phyloP scores from a whole-genome alignment of 2,329 filamentous ascomycete species.

The Verticillium klebahnii region DNA sequence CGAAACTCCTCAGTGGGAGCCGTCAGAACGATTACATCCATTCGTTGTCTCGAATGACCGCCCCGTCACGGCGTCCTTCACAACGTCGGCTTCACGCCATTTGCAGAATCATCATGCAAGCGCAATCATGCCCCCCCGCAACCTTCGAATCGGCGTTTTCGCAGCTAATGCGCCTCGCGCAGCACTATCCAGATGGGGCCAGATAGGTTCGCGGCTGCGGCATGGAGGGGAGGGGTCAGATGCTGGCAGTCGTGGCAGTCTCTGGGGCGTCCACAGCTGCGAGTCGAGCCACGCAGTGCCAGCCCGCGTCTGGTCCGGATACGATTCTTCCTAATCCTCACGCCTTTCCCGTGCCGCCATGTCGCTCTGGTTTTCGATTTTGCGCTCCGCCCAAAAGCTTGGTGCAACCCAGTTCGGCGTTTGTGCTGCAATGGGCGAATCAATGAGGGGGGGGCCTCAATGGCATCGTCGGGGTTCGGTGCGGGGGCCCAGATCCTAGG shows the following conservation, averaged over 20 bases:
- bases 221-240: slow-evolving; percentile 16
- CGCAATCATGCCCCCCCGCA: slow-evolving; percentile 6
- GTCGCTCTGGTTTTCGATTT: background rate
- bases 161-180: slow-evolving; percentile 14
- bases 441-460: background rate
- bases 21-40: background rate
- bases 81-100: background rate
- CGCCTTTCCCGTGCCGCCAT: background rate
- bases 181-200: background rate
- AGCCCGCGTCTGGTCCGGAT: background rate
- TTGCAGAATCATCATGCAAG: slow-evolving; percentile 12
- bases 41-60: background rate
- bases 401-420: background rate
- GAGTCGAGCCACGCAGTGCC: background rate
- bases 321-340: background rate
- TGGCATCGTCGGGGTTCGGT: background rate
- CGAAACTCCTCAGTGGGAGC: background rate
- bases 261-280: slow-evolving; percentile 22
- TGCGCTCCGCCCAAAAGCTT: background rate
- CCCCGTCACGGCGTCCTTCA: background rate
- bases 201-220: background rate
- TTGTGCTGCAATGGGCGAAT: background rate
- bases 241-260: slow-evolving; percentile 28
- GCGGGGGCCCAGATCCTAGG: background rate
- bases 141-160: slow-evolving; percentile 10